Percentiles rank a stretch among this genome's conserved stretches.
phyloP scores from a whole-genome alignment of 164 flowering plant genomes.

The Berberis vulgaris region DNA sequence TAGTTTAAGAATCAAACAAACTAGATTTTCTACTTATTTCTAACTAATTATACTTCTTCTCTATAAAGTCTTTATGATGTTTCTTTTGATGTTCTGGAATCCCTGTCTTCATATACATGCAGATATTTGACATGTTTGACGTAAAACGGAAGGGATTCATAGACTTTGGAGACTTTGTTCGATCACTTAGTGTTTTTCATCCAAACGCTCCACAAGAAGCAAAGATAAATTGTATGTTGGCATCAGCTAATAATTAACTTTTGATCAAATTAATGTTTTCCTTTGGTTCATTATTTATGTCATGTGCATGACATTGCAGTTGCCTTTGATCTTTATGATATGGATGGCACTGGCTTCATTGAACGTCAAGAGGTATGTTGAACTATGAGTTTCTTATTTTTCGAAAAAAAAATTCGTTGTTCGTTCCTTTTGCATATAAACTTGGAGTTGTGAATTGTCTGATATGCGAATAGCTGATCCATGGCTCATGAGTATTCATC shows the following conservation, averaged over 20 bases:
- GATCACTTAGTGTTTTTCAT: constrained; percentile 62
- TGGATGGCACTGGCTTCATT: constrained; percentile 63
- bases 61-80: no score
- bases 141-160: constrained; percentile 57
- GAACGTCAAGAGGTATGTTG: constrained; percentile 68
- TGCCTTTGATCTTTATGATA: constrained; percentile 64
- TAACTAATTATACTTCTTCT: no score
- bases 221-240: constrained; percentile 49
- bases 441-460: not conserved
- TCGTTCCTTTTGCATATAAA: not conserved
- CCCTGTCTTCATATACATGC: not conserved
- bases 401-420: not conserved
- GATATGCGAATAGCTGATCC: not conserved
- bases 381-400: not conserved
- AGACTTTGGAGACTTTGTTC: constrained; percentile 74
- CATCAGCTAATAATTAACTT: not conserved
- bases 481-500: no score
- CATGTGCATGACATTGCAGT: constrained; percentile 35
- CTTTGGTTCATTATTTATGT: no score
- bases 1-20: no score
- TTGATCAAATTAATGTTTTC: not conserved
- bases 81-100: not conserved
- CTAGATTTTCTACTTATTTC: no score
- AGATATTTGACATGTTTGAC: constrained; percentile 78
- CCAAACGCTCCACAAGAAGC: constrained; percentile 53